Evolutionary conservation across 2,329 filamentous ascomycete species (phyloP).

Genomic region (Penicillium sp.): DNA sequence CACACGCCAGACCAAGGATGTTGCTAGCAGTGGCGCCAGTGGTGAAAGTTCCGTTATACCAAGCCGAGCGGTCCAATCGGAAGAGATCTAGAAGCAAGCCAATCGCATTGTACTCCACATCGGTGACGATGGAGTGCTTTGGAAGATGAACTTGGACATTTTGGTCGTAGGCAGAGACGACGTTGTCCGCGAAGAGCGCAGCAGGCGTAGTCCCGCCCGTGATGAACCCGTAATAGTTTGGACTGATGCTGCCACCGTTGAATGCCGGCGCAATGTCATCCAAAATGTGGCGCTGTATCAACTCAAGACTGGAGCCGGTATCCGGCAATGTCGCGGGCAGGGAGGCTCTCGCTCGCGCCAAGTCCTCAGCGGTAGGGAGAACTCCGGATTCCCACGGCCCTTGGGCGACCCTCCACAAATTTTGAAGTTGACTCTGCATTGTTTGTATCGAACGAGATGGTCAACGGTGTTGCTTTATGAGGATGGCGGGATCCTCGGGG

Average conservation of each 20-base stretch:
- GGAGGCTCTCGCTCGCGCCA: conserved; percentile 36
- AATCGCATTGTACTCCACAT: conserved; percentile 73
- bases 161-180: conserved; percentile 80
- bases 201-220: conserved; percentile 79
- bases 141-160: conserved; percentile 83
- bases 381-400: conserved; percentile 32
- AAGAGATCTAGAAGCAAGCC: conserved; percentile 69
- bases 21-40: conserved; percentile 71
- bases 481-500: conserved; percentile 17
- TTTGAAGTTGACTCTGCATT: conserved; percentile 24
- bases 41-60: conserved; percentile 78
- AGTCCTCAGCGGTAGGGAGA: conserved; percentile 31
- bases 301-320: conserved; percentile 33
- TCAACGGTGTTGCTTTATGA: conserved; percentile 9
- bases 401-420: conserved; percentile 34
- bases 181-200: conserved; percentile 77
- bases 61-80: conserved; percentile 55
- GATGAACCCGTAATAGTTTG: conserved; percentile 85
- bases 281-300: conserved; percentile 40
- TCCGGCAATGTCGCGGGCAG: conserved; percentile 31
- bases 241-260: conserved; percentile 64
- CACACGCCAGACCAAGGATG: conserved; percentile 66
- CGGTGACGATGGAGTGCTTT: conserved; percentile 71
- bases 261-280: conserved; percentile 56
- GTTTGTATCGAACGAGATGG: neutral